Base-by-base conservation (phyloP, 2,329 filamentous ascomycete genomes). In the Leptographium wingfieldii region DNA sequence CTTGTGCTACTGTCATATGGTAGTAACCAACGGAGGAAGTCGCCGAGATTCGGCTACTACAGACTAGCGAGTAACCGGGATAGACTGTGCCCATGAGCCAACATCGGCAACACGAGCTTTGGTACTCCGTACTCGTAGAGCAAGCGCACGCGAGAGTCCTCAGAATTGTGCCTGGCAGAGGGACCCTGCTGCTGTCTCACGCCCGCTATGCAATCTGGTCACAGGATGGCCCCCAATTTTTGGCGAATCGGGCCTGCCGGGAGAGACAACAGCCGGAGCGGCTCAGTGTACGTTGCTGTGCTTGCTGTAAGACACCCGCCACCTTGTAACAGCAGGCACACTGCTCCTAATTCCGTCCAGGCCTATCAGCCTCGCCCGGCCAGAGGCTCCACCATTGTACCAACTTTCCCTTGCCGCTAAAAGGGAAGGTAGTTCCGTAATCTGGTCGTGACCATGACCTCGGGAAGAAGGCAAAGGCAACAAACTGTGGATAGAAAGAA, bases 41-140 rank as follows among this genome's bases (percentile, higher is more conserved):
- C 63, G 63, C 58, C 60, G 64, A 61, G 55, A 60, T 61, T 65
- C 64, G 64, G 64, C 63, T 65, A 64, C 61, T 31, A 7, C 31
- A 31, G 40, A 55, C 38, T 33, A 31, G 31, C 31, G 31, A 31
- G 31, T 31, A 31, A 31, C 31, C 31, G 7, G 31, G 7, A 31
- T 7, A 31, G 31, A 31, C 31, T 48, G 14, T 33, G 33, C 33
- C 33, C 33, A 35, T 5, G 10, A 35, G 33, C 33, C 2, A 35
- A 35, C 33, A 35, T 35, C 33, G 33, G 33, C 33, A 35, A 10
- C 7, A 10, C 6, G 33, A 35, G 33, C 33, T 35, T 11, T 35
- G 33, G 33, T 22, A 22, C 22, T 22, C 22, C 22, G 22, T 31
- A 31, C 29, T 31, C 29, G 3, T 31, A 31, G 29, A 31, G 29